These are phyloP conservation scores for Medicago lupulina DNA, from an alignment of 306 rosid genomes.

Conservation along the genomic window DNA sequence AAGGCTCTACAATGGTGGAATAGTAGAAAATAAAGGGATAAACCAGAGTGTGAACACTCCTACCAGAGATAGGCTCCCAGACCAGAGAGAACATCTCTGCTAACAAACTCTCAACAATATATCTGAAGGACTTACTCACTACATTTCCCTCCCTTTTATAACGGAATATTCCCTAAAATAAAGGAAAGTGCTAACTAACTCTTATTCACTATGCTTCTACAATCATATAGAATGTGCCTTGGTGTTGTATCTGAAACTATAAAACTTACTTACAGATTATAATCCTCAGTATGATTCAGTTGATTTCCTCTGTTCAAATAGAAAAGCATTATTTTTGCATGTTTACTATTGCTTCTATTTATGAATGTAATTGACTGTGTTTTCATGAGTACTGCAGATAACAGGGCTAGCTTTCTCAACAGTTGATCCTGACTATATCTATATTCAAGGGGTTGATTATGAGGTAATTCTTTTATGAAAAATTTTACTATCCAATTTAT, in stretches of 20 bases:
- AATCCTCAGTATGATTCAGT: constrained; percentile 23
- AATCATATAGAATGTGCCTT: too few relatives aligned
- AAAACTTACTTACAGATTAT: neutral
- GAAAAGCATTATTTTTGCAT: constrained; percentile 9
- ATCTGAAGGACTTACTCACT: too few relatives aligned
- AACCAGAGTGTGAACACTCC: too few relatives aligned
- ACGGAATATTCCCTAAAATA: too few relatives aligned
- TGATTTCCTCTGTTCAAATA: constrained; percentile 6
- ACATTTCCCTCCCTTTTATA: too few relatives aligned
- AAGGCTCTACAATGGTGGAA: too few relatives aligned
- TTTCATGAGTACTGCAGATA: constrained; percentile 62
- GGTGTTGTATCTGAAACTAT: neutral
- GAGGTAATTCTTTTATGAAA: constrained; percentile 59
- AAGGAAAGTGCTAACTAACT: too few relatives aligned
- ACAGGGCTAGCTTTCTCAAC: constrained; percentile 86
- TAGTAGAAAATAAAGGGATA: too few relatives aligned
- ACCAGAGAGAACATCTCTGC: too few relatives aligned
- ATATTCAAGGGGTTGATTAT: constrained; percentile 88
- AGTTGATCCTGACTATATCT: constrained; percentile 69
- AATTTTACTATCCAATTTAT: neutral
- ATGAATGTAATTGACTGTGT: constrained; percentile 16
- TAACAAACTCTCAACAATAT: too few relatives aligned
- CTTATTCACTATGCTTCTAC: too few relatives aligned
- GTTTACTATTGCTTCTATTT: constrained; percentile 23
- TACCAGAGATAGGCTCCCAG: too few relatives aligned